These are phyloP conservation scores for Trametes sp. DNA, from an alignment of 1,284 basidiomycete species.

Conservation along the genomic window DNA sequence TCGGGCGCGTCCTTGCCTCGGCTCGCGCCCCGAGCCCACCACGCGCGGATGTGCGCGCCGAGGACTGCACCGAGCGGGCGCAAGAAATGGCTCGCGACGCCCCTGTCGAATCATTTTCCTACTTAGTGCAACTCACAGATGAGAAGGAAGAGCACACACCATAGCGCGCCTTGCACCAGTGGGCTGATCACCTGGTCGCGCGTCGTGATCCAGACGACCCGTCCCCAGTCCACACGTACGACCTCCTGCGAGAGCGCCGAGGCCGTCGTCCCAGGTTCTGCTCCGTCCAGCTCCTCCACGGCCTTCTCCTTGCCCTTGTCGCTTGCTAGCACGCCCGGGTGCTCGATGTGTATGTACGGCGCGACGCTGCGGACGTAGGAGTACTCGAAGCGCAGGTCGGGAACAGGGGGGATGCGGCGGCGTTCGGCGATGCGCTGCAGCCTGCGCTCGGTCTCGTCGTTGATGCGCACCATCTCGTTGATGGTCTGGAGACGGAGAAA, in stretches of 20 bases:
- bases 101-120: slow-evolving; percentile 29
- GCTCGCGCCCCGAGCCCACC: slow-evolving; percentile 37
- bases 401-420: slow-evolving; percentile 40
- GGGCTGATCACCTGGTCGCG: slow-evolving; percentile 76
- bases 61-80: slow-evolving; percentile 29
- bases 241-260: slow-evolving; percentile 42
- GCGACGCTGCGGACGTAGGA: slow-evolving; percentile 68
- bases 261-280: slow-evolving; percentile 29
- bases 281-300: slow-evolving; percentile 25
- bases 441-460: slow-evolving; percentile 23
- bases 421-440: slow-evolving; percentile 23
- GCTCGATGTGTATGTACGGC: slow-evolving; percentile 56
- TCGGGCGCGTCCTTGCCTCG: slow-evolving; percentile 27
- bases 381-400: slow-evolving; percentile 77
- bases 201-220: slow-evolving; percentile 66
- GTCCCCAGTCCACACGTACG: slow-evolving; percentile 63
- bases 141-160: slow-evolving; percentile 50
- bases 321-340: slow-evolving; percentile 22
- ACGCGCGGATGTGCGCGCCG: slow-evolving; percentile 30
- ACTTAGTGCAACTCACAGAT: background rate
- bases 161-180: slow-evolving; percentile 72
- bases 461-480: slow-evolving; percentile 27
- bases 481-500: slow-evolving; percentile 25
- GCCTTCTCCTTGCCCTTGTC: slow-evolving; percentile 42
- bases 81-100: slow-evolving; percentile 36